Evolutionary conservation across 495 filamentous ascomycete species (phyloP), one percentile per base, ranked within the genome.

Genomic region (Penicillium ochrochloron): DNA sequence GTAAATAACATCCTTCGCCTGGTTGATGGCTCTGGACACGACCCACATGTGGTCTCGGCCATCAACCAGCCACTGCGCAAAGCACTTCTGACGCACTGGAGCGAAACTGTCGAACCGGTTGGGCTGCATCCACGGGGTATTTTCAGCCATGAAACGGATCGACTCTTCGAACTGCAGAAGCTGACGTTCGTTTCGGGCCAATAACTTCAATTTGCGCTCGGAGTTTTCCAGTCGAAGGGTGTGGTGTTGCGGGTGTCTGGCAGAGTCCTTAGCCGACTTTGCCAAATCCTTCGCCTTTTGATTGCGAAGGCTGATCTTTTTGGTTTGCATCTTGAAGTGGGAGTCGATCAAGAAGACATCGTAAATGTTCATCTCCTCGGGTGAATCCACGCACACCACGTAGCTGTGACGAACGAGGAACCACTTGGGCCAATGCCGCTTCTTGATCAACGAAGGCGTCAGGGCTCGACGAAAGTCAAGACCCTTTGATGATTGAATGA

Each of bases 21-120:
- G 97, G 74, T 90, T 97, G 75, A 99, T 97, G 2, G 95, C 95
- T 57, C 95, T 87, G 7, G 93, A 97, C 8, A 98, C 94, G 69
- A 97, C 94, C 95, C 95, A 99, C 94, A 98, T 98, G 77, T 98
- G 94, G 71, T 99, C 95, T 55, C 95, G 86, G 15, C 92, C 95
- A 76, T 99, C 95, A 3, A 99, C 95, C 7, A 99, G 82, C 95
- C 94, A 98, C 71, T 97, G 93, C 4, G 94, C 95, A 79, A 93
- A 93, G 33, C 95, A 93, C 51, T 88, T 86, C 27, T 86, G 88
- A 57, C 95, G 85, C 10, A 98, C 90, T 3, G 95, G 95, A 0
- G 95, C 96, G 78, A 96, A 99, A 70, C 93, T 97, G 60, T 88
- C 89, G 71, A 97, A 98, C 14, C 95, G 88, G 65, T 99, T 94